These are phyloP conservation scores for Effrenium voratum DNA, from an alignment of 73 alveolate species.

Conservation along the genomic window DNA sequence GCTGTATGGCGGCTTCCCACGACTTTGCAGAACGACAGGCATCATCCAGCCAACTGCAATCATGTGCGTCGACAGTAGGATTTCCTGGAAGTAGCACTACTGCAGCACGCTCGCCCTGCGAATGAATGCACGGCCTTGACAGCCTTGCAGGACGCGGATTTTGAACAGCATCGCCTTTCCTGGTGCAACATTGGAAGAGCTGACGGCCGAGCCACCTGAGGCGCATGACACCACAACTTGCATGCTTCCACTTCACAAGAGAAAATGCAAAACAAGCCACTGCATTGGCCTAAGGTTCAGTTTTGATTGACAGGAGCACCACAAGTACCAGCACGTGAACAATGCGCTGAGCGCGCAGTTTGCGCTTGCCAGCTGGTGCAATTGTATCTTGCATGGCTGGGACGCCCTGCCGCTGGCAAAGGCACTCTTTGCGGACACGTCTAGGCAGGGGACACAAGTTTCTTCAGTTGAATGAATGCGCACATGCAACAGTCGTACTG, in stretches of 20 bases:
- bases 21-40: too few species aligned
- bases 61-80: too few species aligned
- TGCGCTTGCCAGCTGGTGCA: conserved; percentile 72
- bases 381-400: conserved; percentile 63
- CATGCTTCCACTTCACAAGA: too few species aligned
- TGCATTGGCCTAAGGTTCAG: background rate
- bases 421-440: conserved; percentile 9
- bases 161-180: conserved; percentile 76
- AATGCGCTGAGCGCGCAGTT: conserved; percentile 57
- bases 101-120: too few species aligned
- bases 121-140: too few species aligned
- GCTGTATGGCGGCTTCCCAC: too few species aligned
- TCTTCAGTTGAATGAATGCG: too few species aligned
- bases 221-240: too few species aligned
- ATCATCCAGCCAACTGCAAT: too few species aligned
- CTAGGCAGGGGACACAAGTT: background rate
- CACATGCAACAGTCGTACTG: too few species aligned
- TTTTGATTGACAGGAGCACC: conserved; percentile 7
- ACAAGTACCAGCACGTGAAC: conserved; percentile 34
- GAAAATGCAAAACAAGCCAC: background rate
- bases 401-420: conserved; percentile 22
- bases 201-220: background rate
- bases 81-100: too few species aligned
- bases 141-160: conserved; percentile 27
- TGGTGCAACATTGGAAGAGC: conserved; percentile 32